phyloP scores from a whole-genome alignment of 2,329 filamentous ascomycete species.

The Raffaelea ambrosiae region DNA sequence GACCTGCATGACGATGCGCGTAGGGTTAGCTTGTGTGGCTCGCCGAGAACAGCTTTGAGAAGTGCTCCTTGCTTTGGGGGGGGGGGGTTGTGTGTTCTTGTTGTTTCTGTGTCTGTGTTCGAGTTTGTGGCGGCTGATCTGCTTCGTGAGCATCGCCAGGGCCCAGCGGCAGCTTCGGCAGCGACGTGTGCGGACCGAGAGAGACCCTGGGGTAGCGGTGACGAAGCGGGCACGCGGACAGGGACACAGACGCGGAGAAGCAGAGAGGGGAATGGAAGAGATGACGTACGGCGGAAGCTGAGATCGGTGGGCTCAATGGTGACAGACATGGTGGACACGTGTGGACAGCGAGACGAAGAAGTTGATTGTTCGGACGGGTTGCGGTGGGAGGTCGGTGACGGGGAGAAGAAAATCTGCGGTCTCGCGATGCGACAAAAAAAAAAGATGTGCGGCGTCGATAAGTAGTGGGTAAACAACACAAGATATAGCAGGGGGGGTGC shows the following conservation, averaged over 20 bases:
- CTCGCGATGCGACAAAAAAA: neutral
- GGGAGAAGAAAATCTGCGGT: neutral
- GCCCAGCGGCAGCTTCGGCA: neutral
- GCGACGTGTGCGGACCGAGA: neutral
- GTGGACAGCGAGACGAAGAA: too few species aligned
- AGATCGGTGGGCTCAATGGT: slow-evolving; percentile 88
- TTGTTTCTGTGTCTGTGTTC: too few species aligned
- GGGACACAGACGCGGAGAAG: neutral
- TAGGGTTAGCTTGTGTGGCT: neutral
- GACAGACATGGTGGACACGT: slow-evolving; percentile 69
- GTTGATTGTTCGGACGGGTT: neutral
- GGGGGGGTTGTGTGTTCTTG: too few species aligned
- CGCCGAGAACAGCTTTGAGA: too few species aligned
- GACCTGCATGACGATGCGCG: slow-evolving; percentile 39
- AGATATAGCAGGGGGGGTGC: neutral
- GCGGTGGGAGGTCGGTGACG: neutral
- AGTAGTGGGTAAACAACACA: neutral
- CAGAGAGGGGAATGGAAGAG: neutral
- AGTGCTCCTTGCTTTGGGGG: too few species aligned
- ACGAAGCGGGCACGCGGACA: too few species aligned
- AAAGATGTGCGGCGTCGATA: neutral
- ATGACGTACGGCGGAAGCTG: slow-evolving; percentile 75
- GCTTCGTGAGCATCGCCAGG: neutral
- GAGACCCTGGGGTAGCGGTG: too few species aligned
- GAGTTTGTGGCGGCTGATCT: too few species aligned